These are phyloP conservation scores for Lepidopterella palustris DNA, from an alignment of 495 filamentous ascomycete species.

Conservation along the genomic window DNA sequence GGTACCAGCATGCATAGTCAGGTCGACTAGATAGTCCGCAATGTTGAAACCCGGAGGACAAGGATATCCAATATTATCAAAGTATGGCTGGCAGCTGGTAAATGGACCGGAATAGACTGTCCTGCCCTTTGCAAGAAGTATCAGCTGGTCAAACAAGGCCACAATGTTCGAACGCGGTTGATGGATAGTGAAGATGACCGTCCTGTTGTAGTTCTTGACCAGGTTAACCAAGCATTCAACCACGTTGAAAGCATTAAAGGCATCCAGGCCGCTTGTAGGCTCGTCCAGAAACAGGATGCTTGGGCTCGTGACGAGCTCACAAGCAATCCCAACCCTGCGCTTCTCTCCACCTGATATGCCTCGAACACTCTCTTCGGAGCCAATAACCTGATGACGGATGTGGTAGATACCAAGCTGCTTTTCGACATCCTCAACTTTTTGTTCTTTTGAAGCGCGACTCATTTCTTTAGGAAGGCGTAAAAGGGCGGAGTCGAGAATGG, in stretches of 20 bases:
- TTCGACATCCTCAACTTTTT: slow-evolving; percentile 86
- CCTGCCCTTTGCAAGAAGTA: slow-evolving; percentile 82
- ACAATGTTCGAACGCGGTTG: slow-evolving; percentile 99
- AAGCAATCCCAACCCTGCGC: slow-evolving; percentile 91
- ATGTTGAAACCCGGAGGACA: slow-evolving; percentile 98
- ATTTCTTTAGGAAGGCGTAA: slow-evolving; percentile 87
- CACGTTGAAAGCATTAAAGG: slow-evolving; percentile 95
- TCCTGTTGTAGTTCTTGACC: slow-evolving; percentile 91
- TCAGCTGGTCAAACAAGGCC: slow-evolving; percentile 89
- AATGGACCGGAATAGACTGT: slow-evolving; percentile 92
- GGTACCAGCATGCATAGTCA: slow-evolving; percentile 88
- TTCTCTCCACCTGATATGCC: slow-evolving; percentile 98
- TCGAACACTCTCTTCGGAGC: slow-evolving; percentile 89
- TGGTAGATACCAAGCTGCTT: slow-evolving; percentile 87
- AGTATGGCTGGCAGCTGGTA: slow-evolving; percentile 83
- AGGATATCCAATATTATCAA: slow-evolving; percentile 79
- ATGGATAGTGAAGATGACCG: slow-evolving; percentile 97
- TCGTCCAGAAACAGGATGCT: slow-evolving; percentile 97
- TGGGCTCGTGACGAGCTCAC: slow-evolving; percentile 94
- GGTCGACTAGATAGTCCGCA: slow-evolving; percentile 91
- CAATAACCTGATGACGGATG: slow-evolving; percentile 89
- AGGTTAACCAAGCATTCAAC: slow-evolving; percentile 92
- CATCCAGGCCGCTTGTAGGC: slow-evolving; percentile 90
- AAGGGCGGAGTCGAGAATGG: slow-evolving; percentile 88
- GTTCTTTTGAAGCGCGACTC: slow-evolving; percentile 76